phyloP scores from a whole-genome alignment of 495 filamentous ascomycete species.

The Neurospora intermedia region DNA sequence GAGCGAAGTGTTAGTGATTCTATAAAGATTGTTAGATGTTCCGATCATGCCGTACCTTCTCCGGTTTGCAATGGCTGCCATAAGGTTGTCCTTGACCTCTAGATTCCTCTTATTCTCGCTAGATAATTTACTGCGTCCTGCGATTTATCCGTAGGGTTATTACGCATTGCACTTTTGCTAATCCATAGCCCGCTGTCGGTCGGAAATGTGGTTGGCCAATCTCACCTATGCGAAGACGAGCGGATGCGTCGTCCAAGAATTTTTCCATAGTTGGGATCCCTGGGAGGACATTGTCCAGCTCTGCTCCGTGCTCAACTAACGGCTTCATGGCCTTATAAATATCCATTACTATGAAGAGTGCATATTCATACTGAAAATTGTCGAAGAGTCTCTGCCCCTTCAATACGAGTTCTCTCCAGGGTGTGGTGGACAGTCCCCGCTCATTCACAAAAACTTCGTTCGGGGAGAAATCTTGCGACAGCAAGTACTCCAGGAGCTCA shows the following conservation, averaged over 20 bases:
- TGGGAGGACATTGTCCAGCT: background rate
- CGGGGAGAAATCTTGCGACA: background rate
- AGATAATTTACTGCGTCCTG: accelerated
- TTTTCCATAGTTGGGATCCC: background rate
- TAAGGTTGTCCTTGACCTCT: background rate
- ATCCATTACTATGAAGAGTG: no score
- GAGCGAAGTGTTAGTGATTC: background rate
- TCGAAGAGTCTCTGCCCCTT: background rate
- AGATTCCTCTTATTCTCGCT: background rate
- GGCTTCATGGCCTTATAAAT: no score
- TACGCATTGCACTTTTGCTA: background rate
- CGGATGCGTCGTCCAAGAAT: background rate
- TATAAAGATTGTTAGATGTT: background rate
- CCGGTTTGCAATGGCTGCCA: background rate
- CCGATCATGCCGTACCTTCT: background rate
- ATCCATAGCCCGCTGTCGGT: background rate
- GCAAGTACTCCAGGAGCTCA: background rate
- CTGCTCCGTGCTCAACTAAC: background rate
- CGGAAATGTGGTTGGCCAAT: no score
- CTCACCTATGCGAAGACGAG: no score
- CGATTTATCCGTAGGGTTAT: background rate
- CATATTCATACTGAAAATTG: accelerated
- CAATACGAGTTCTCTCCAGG: background rate
- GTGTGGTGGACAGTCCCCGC: background rate
- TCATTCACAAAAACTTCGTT: background rate